Evolutionary conservation across 2,329 filamentous ascomycete genomes (phyloP), one percentile per base, ranked within the genome.

Genomic region (Claviceps capensis): DNA sequence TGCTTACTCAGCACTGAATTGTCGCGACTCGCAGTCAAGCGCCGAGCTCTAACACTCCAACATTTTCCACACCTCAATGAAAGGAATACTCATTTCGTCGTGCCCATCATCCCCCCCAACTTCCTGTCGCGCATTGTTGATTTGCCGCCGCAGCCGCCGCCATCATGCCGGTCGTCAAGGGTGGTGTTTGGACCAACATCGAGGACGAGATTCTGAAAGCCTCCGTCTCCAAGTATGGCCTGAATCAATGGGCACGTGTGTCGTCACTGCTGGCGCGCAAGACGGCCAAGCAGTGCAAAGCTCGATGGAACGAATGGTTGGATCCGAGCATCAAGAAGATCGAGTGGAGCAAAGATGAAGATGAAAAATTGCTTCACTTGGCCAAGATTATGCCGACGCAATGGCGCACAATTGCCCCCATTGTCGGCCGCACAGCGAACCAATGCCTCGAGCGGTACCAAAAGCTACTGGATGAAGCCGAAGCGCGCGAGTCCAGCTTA

Each of bases 341-440:
- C 61, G 93, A 98, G 72, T 98, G 93, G 91, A 95, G 88, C 66
- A 87, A 93, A 64, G 93, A 98, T 69, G 93, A 98, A 68, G 93
- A 98, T 67, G 93, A 98, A 75, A 96, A 95, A 72, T 77, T 98
- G 55, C 72, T 98, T 62, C 93, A 97, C 64, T 77, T 98, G 63
- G 93, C 93, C 56, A 98, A 97, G 78, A 77, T 98, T 71, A 95
- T 98, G 85, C 93, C 93, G 53, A 97, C 91, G 30, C 93, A 98
- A 79, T 98, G 93, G 93, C 85, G 93, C 63, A 97, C 93, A 47
- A 97, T 98, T 64, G 91, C 93, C 53, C 90, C 93, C 52, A 91
- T 97, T 60, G 90, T 98, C 61, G 93, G 93, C 58, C 82, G 93
- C 63, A 97, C 93, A 45, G 93, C 93, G 47, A 97, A 93, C 57